Conservation (phyloP, 192 early-diverging fungal genomes). For the Gryganskiella cystojenkinii region DNA sequence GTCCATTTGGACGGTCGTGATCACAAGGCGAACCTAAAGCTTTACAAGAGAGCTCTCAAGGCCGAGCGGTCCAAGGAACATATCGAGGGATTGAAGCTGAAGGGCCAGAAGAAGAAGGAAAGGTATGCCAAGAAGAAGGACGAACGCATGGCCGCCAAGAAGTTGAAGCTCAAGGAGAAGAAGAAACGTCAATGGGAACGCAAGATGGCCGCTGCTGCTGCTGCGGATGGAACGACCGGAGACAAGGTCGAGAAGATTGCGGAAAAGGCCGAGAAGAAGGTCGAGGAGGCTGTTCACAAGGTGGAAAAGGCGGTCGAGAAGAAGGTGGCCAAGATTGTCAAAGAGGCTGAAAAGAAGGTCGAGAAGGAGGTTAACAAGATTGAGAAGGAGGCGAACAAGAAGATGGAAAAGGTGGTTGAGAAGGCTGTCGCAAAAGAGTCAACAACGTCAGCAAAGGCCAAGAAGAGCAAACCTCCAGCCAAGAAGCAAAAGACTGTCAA, state of each 20-base stretch:
- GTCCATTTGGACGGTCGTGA: conserved; percentile 39
- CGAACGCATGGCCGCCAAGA: conserved; percentile 25
- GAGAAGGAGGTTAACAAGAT: conserved; percentile 21
- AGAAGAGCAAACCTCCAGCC: conserved; percentile 22
- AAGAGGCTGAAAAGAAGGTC: conserved; percentile 7
- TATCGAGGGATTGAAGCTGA: conserved; percentile 30
- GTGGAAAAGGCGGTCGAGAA: conserved; percentile 15
- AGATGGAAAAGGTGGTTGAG: conserved; percentile 5
- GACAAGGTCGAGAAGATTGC: conserved; percentile 27
- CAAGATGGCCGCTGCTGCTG: conserved; percentile 36
- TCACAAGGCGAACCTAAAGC: conserved; percentile 37
- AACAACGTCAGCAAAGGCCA: neutral
- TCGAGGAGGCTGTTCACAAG: conserved; percentile 11
- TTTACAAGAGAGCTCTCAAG: conserved; percentile 44
- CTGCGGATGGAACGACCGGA: conserved; percentile 6
- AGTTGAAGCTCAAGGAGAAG: conserved; percentile 51
- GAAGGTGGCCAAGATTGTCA: conserved; percentile 21
- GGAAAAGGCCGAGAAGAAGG: conserved; percentile 23
- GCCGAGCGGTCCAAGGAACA: conserved; percentile 41
- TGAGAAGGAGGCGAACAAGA: conserved; percentile 14
- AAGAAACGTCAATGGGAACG: conserved; percentile 50
- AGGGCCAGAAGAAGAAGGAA: conserved; percentile 46
- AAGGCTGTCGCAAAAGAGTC: neutral
- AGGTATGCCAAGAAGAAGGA: conserved; percentile 43
- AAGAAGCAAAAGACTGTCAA: conserved; percentile 43